A percentile compares a stretch with the other conserved stretches of the same genome.
Conservation (phyloP, 2,329 filamentous ascomycete genomes). For the Cercospora canescens region DNA sequence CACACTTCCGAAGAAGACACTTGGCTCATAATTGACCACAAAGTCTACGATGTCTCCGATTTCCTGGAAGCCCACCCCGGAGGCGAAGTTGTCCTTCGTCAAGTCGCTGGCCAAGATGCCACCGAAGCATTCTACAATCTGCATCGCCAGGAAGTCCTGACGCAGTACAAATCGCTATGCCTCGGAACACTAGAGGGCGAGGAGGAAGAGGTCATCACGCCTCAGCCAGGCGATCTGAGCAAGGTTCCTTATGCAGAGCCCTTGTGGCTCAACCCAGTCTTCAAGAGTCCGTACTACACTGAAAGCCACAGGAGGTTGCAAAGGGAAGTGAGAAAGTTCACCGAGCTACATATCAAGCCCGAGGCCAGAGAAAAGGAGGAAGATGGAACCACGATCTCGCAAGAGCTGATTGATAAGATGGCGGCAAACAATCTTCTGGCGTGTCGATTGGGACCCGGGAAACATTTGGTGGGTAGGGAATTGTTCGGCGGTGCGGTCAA, state of each 20-base stretch:
- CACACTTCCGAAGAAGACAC: constrained; percentile 74
- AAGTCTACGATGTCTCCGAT: constrained; percentile 82
- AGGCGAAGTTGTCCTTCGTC: constrained; percentile 74
- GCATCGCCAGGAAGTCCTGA: constrained; percentile 84
- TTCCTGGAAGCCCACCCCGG: constrained; percentile 85
- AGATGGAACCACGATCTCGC: constrained; percentile 68
- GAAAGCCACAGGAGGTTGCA: constrained; percentile 71
- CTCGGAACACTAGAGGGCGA: constrained; percentile 76
- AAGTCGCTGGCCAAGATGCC: constrained; percentile 79
- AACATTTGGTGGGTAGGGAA: constrained; percentile 71
- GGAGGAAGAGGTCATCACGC: constrained; percentile 70
- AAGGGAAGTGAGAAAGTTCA: constrained; percentile 70
- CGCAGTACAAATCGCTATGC: constrained; percentile 73
- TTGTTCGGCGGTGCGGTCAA: constrained; percentile 70
- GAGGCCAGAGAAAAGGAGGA: constrained; percentile 76
- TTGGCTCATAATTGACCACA: constrained; percentile 84
- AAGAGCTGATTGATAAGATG: constrained; percentile 76
- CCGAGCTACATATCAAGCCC: constrained; percentile 68
- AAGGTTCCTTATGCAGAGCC: constrained; percentile 82
- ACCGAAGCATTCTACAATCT: constrained; percentile 88
- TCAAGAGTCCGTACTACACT: constrained; percentile 78
- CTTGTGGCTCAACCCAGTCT: constrained; percentile 74
- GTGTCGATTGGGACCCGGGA: constrained; percentile 81
- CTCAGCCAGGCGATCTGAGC: constrained; percentile 69
- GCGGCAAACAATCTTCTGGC: constrained; percentile 71